Percentiles rank a stretch among this genome's conserved stretches.
Conservation (phyloP, 2,329 filamentous ascomycete species). For the Cladosporium sp. region DNA sequence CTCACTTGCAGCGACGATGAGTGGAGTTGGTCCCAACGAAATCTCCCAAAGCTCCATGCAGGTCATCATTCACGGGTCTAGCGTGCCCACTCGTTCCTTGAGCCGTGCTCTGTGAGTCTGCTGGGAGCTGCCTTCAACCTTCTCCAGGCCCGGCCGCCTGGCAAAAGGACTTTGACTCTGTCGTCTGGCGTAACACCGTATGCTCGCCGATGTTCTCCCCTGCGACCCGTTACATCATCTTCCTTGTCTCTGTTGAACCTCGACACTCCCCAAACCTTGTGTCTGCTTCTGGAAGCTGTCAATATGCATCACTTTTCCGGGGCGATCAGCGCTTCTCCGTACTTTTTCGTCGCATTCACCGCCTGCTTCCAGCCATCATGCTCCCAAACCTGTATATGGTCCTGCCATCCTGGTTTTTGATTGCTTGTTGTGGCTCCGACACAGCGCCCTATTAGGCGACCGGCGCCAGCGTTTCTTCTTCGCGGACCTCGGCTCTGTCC, state of each 20-base stretch:
- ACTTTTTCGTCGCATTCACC: neutral
- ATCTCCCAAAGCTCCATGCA: conserved; percentile 3
- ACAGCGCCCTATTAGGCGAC: neutral
- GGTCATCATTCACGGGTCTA: conserved; percentile 16
- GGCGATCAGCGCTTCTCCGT: conserved; percentile 16
- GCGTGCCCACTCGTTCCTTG: conserved; percentile 8
- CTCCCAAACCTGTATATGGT: neutral
- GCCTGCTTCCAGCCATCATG: neutral
- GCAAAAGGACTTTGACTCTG: neutral
- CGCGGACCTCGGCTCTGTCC: conserved; percentile 1
- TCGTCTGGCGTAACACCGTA: no score
- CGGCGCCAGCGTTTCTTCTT: conserved; percentile 1
- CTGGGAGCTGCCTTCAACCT: neutral
- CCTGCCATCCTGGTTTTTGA: neutral
- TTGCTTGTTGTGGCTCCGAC: neutral
- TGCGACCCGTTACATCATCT: conserved; percentile 4
- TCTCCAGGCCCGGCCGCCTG: neutral
- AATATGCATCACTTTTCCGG: conserved; percentile 12
- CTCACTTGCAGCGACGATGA: neutral
- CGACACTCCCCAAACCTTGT: neutral
- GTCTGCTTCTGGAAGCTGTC: conserved; percentile 2
- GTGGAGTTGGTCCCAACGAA: conserved; percentile 19
- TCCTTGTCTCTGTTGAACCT: neutral
- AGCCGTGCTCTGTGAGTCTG: neutral
- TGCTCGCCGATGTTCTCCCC: neutral